Conservation (phyloP, 371 early-diverging fungal species). For the Haplosporangium sp. region DNA sequence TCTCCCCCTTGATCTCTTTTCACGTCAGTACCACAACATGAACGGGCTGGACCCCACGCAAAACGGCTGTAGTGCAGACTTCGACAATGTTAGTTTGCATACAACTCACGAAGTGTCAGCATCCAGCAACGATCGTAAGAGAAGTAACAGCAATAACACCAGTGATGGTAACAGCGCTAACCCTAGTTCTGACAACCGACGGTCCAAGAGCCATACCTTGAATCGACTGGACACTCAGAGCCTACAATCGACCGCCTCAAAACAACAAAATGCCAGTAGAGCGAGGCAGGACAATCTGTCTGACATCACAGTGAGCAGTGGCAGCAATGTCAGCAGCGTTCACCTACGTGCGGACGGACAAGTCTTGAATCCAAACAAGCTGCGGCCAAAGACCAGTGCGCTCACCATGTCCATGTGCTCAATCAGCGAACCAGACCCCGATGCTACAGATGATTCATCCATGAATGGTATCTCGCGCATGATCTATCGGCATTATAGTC, state of each 20-base stretch:
- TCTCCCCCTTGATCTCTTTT: too few relatives aligned
- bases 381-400: constrained; percentile 27
- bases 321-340: too few relatives aligned
- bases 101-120: neutral
- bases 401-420: constrained; percentile 47
- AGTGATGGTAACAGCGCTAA: neutral
- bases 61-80: too few relatives aligned
- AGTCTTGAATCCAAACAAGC: constrained; percentile 27
- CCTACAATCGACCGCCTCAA: neutral
- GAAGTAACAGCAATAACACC: neutral
- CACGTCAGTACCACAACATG: too few relatives aligned
- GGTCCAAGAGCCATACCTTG: constrained; percentile 2
- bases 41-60: neutral
- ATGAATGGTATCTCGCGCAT: constrained; percentile 27
- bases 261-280: neutral
- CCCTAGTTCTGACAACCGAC: neutral
- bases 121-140: neutral
- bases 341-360: constrained; percentile 15
- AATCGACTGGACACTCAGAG: constrained; percentile 14
- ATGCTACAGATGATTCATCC: constrained; percentile 20
- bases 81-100: too few relatives aligned
- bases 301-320: neutral
- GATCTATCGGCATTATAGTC: constrained; percentile 56
- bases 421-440: constrained; percentile 38
- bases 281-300: neutral